These are phyloP conservation scores for Boletus vermiculosoides DNA, from an alignment of 768 basidiomycete genomes.

Conservation along the genomic window DNA sequence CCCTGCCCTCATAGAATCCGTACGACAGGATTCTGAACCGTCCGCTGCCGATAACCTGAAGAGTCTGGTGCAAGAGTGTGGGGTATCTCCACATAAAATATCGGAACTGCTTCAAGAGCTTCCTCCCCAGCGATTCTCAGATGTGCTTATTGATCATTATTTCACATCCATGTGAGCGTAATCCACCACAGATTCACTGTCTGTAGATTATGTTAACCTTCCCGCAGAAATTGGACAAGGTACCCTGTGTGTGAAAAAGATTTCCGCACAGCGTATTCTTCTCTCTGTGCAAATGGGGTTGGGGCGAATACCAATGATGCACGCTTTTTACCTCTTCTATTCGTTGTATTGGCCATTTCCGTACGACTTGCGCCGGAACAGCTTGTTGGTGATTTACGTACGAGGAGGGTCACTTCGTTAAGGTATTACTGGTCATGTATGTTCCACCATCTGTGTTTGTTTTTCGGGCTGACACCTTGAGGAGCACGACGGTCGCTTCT, in stretches of 20 bases:
- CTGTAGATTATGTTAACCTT: background rate
- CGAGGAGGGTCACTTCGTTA: conserved; percentile 73
- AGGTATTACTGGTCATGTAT: conserved; percentile 95
- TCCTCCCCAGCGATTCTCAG: conserved; percentile 71
- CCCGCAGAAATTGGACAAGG: conserved; percentile 82
- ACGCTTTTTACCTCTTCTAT: conserved; percentile 87
- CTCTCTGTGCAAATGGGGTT: conserved; percentile 60
- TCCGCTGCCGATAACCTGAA: conserved; percentile 80
- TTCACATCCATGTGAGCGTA: conserved; percentile 64
- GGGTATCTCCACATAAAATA: conserved; percentile 87
- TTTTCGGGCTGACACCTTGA: conserved; percentile 19
- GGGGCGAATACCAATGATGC: conserved; percentile 71
- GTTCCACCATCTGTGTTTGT: conserved; percentile 31
- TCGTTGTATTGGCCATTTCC: conserved; percentile 87
- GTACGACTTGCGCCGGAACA: conserved; percentile 83
- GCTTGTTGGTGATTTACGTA: conserved; percentile 77
- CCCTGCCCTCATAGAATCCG: conserved; percentile 40
- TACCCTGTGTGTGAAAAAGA: conserved; percentile 87
- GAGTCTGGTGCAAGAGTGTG: conserved; percentile 87
- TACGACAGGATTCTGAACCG: conserved; percentile 42
- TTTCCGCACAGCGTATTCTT: conserved; percentile 70
- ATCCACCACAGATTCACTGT: background rate
- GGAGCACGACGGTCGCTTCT: conserved; percentile 83
- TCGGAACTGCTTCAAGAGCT: conserved; percentile 87
- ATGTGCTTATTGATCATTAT: conserved; percentile 81